Evolutionary conservation across 768 basidiomycete genomes (phyloP).

Genomic region (Termitomyces sp.): DNA sequence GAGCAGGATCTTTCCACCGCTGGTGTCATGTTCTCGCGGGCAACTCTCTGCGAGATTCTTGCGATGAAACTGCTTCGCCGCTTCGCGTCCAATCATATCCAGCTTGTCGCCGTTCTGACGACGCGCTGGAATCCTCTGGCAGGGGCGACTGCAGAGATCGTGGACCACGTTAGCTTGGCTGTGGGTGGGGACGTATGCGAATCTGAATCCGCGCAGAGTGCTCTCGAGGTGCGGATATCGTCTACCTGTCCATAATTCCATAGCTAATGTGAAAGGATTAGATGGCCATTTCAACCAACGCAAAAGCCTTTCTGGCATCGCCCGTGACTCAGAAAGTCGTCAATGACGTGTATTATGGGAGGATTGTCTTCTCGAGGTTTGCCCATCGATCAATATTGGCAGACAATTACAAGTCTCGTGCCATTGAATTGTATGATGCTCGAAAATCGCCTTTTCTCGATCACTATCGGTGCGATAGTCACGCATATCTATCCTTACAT

Average conservation of each 20-base stretch:
- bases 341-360: conserved; percentile 82
- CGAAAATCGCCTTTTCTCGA: conserved; percentile 69
- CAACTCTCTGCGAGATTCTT: conserved; percentile 81
- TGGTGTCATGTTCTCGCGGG: conserved; percentile 59
- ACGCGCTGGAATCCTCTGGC: conserved; percentile 82
- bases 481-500: not conserved
- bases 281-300: conserved; percentile 85
- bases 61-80: conserved; percentile 81
- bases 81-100: conserved; percentile 72
- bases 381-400: conserved; percentile 73
- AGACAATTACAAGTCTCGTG: conserved; percentile 83
- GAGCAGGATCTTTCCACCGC: conserved; percentile 74
- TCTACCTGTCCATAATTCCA: not conserved
- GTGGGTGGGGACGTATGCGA: conserved; percentile 58
- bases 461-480: conserved; percentile 60
- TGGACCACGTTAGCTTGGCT: conserved; percentile 58
- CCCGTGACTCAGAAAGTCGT: conserved; percentile 85
- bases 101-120: conserved; percentile 74
- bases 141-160: conserved; percentile 62
- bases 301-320: conserved; percentile 80
- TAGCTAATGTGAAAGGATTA: conserved; percentile 21
- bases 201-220: conserved; percentile 68
- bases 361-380: conserved; percentile 59
- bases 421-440: conserved; percentile 69
- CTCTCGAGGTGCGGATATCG: conserved; percentile 68